phyloP scores from a whole-genome alignment of 352 stramenopile species.

The Saprolegnia diclina region DNA sequence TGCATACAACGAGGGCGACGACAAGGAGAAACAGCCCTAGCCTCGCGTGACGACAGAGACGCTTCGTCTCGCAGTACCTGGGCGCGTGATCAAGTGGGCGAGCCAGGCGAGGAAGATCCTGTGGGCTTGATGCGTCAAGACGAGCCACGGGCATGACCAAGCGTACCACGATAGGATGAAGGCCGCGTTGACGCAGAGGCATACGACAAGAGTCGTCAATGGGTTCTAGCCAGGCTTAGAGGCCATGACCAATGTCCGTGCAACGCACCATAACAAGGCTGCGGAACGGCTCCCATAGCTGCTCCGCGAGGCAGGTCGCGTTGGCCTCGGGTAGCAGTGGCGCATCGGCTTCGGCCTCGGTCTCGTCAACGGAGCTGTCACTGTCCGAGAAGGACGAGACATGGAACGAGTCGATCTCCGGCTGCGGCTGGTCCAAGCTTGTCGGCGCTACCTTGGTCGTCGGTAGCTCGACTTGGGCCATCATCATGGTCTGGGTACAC shows the following conservation, averaged over 20 bases:
- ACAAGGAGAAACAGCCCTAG: constrained; percentile 48
- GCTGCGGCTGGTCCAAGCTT: constrained; percentile 16
- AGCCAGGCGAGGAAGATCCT: constrained; percentile 17
- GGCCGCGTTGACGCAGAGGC: neutral
- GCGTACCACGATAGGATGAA: constrained; percentile 13
- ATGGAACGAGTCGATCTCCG: constrained; percentile 14
- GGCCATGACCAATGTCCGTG: neutral
- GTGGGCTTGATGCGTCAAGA: neutral
- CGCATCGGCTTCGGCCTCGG: neutral
- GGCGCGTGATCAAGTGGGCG: constrained; percentile 8
- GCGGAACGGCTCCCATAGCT: constrained; percentile 24
- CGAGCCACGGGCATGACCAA: neutral
- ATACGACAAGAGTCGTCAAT: constrained; percentile 11
- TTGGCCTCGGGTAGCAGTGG: neutral
- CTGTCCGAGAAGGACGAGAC: constrained; percentile 15
- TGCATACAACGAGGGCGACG: constrained; percentile 31
- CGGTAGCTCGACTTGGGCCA: neutral
- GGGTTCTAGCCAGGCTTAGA: constrained; percentile 4
- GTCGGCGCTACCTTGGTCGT: too few species aligned
- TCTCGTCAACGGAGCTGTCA: constrained; percentile 17
- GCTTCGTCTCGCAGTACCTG: neutral
- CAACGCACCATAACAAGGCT: constrained; percentile 12
- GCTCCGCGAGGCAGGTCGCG: constrained; percentile 17
- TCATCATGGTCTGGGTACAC: neutral
- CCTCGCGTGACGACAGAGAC: neutral